phyloP scores from a whole-genome alignment of 352 stramenopile species.

The Globisporangium rhizosaccharum region DNA sequence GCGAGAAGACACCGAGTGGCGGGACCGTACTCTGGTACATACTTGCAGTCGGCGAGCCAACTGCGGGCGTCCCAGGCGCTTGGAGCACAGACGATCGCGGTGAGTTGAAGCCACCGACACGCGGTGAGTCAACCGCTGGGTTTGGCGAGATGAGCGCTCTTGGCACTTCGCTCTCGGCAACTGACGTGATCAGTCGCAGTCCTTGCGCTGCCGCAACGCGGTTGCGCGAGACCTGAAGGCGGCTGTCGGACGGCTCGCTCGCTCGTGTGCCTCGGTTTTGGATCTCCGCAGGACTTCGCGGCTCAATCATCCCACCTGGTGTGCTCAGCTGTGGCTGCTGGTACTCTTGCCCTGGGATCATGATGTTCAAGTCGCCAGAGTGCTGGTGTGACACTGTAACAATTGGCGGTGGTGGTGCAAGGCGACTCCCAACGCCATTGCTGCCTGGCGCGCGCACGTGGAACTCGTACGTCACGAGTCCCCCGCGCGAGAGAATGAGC shows the following conservation, averaged over 20 bases:
- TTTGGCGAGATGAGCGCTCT: slow-evolving; percentile 81
- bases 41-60: slow-evolving; percentile 37
- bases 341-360: slow-evolving; percentile 63
- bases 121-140: slow-evolving; percentile 77
- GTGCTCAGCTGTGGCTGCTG: slow-evolving; percentile 45
- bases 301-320: slow-evolving; percentile 24
- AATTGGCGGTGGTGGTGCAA: slow-evolving; percentile 46
- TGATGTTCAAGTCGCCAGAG: slow-evolving; percentile 34
- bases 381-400: slow-evolving; percentile 33
- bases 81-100: slow-evolving; percentile 71
- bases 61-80: slow-evolving; percentile 57
- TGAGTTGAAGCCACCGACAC: slow-evolving; percentile 68
- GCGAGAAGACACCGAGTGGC: slow-evolving; percentile 47
- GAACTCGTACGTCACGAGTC: slow-evolving; percentile 85
- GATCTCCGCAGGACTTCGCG: slow-evolving; percentile 72
- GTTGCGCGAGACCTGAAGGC: slow-evolving; percentile 21
- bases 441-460: slow-evolving; percentile 37
- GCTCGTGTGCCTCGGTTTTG: slow-evolving; percentile 66
- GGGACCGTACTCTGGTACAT: slow-evolving; percentile 44
- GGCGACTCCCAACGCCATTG: slow-evolving; percentile 6
- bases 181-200: slow-evolving; percentile 76
- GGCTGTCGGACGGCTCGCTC: slow-evolving; percentile 16
- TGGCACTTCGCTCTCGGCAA: slow-evolving; percentile 76
- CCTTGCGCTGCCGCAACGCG: slow-evolving; percentile 50
- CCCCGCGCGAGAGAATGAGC: slow-evolving; percentile 77